Base-by-base conservation (phyloP, 139 green algal genomes). In the Chlamydomonas incerta region DNA sequence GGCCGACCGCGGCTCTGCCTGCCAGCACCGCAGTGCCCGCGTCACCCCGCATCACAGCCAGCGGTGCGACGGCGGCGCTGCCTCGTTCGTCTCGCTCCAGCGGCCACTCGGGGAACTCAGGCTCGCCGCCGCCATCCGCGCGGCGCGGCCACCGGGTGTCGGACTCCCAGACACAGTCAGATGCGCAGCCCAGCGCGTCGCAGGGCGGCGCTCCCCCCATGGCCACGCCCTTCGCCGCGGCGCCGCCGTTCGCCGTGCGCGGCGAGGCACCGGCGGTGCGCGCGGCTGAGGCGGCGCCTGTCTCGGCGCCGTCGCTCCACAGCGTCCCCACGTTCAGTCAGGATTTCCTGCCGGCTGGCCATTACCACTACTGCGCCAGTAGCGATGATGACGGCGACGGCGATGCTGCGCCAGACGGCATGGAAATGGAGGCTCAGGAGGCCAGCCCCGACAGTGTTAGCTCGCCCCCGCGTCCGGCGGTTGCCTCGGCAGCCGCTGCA, bases 261-360 rank as follows among this genome's bases (percentile, higher is more conserved):
- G n/a, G 23, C 3, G 74, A 3, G 23, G 28, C 17, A 3, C 33
- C 74, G 41, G 46, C 8, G 41, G 41, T 8, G 8, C 41, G 41
- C 41, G 41, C 41, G 4, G 41, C 41, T 14, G 41, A 50, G 41
- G 41, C 41, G 41, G 41, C 41, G 41, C 41, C 41, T 50, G 41
- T 50, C 6, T 50, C 41, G 41, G 37, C 70, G 23, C 41, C 75
- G 4, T 72, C 75, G 24, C 75, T 83, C 1, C 60, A 83, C 35
- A 83, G 60, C 75, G 75, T 71, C 13, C 75, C 75, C 6, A 55
- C 75, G 4, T 18, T 83, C 35, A 72, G 75, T 13, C 41, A 50
- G 41, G 41, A 50, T 8, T 50, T 50, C 8, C 5, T 50, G 41
- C 41, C 41, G 41, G 41, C 41, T 50, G 41, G 6, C 6, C 41